Evolutionary conservation across 345 rosid species (phyloP), one percentile per base, ranked within the genome.

Genomic region (Cochlearia excelsa): DNA sequence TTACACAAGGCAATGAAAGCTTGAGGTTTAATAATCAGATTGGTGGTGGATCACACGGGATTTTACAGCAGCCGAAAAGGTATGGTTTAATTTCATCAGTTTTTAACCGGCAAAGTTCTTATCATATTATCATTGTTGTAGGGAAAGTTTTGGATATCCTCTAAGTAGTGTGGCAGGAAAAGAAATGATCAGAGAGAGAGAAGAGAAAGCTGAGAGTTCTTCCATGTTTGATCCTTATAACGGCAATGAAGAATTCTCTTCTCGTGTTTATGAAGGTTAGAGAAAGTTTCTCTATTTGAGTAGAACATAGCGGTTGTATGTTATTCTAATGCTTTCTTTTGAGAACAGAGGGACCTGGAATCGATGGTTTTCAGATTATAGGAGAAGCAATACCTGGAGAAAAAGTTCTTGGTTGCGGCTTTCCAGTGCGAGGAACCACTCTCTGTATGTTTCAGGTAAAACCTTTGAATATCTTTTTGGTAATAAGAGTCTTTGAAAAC

Each of bases 361-460:
- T 93, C 51, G 97, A 89, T 55, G 79, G 80, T 28, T 93, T 93
- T 70, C 99, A 93, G 81, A 85, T 93, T 48, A 70, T 79, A 73
- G 99, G 99, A 44, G 94, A 82, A 56, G 92, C 96, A 34, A 65
- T 77, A 53, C 99, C 96, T 23, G 99, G 99, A 71, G 92, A 76
- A 68, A 88, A 71, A 76, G 86, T 93, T 70, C 83, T 93, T 69
- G 99, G 96, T 34, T 93, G 99, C 23, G 99, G 99, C 38, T 87
- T 68, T 73, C 87, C 92, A 10, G 92, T 84, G 2, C 82, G 84
- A 46, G 99, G 99, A 69, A 93, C 97, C 51, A 80, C 96, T 31
- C 96, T 93, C 53, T 93, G 99, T 75, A 87, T 93, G 83, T 89
- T 93, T 85, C 99, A 89, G 95, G 95, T 84, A 68, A 51, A n/a